Evolutionary conservation across 148 eudicot species (phyloP), one percentile per base, ranked within the genome.

Genomic region (Vaccinium darrowii): DNA sequence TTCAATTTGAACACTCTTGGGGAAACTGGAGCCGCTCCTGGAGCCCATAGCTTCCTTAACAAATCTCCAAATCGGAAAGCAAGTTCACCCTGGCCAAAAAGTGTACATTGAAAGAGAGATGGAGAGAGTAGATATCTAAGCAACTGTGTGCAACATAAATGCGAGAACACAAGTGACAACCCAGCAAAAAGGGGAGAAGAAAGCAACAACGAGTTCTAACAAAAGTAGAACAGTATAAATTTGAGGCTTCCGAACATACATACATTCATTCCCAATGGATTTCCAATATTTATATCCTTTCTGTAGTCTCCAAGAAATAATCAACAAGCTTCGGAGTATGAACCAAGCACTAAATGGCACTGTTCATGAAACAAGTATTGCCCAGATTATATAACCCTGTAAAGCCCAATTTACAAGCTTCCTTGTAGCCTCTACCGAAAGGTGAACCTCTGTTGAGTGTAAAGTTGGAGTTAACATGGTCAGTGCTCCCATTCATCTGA

Each of bases 351-450:
- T 94, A 98, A 52, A 96, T 83, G 19, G 97, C 95, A 88, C 95
- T 93, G 85, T 93, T 96, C 99, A 96, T 90, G 81, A 92, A 96
- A 88, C 99, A 94, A 8, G 99, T 96, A 88, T 96, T 94, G 67
- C 99, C 99, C 78, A 96, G 92, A 90, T 96, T 96, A 63, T 83
- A 54, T 63, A 96, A 88, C 86, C 99, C 99, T 36, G 92, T 92
- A 90, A 96, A 91, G 76, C 99, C 98, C 87, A 95, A 88, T 79
- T 85, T 60, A 80, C 88, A 56, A 83, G 84, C 89, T 84, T 87
- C 85, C 78, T 81, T 58, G 75, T 74, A 84, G 84, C 87, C 81
- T 87, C 81, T 78, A 83, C 60, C 81, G 83, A 67, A 18, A 63
- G 85, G 80, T 21, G 80, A 81, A 65, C 82, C 80, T 72, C 60